These are phyloP conservation scores for Phellinidium pouzarii DNA, from an alignment of 1,284 basidiomycete species.

Conservation along the genomic window DNA sequence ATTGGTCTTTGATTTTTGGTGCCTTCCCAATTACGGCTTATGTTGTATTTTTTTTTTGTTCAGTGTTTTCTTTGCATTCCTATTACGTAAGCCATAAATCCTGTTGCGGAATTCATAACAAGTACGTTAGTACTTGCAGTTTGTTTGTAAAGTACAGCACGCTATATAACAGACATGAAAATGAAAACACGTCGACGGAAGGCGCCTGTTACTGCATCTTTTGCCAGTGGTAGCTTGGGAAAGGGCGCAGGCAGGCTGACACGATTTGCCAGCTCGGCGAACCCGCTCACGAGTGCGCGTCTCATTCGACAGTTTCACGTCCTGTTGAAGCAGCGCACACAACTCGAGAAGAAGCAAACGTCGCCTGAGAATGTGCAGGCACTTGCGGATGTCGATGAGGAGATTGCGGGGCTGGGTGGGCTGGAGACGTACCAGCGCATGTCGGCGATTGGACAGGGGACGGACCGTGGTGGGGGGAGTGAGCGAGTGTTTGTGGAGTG, in stretches of 20 bases:
- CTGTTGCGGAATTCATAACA: not conserved
- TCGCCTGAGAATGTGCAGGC: slow-evolving; percentile 25
- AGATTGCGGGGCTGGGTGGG: slow-evolving; percentile 67
- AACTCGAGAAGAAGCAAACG: slow-evolving; percentile 33
- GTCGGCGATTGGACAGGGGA: slow-evolving; percentile 72
- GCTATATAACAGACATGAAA: slow-evolving; percentile 11
- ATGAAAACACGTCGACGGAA: slow-evolving; percentile 14
- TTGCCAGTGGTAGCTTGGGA: not conserved
- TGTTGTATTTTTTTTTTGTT: not conserved
- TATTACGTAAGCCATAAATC: not conserved
- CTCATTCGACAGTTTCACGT: slow-evolving; percentile 67
- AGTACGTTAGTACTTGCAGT: not conserved
- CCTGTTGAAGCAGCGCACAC: slow-evolving; percentile 52
- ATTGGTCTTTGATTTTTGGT: not conserved
- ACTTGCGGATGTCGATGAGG: slow-evolving; percentile 45
- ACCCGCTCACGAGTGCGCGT: slow-evolving; percentile 49
- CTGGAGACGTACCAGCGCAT: slow-evolving; percentile 74
- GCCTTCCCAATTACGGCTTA: not conserved
- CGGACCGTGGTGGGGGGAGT: slow-evolving; percentile 78
- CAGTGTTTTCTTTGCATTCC: too few relatives aligned
- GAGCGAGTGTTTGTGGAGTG: slow-evolving; percentile 72
- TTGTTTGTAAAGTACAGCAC: too few relatives aligned
- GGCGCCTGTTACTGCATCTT: slow-evolving; percentile 13
- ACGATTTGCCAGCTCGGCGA: slow-evolving; percentile 30
- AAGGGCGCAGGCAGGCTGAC: not conserved